phyloP scores from a whole-genome alignment of 176 grass and related monocot species.

The Thinopyrum elongatum region DNA sequence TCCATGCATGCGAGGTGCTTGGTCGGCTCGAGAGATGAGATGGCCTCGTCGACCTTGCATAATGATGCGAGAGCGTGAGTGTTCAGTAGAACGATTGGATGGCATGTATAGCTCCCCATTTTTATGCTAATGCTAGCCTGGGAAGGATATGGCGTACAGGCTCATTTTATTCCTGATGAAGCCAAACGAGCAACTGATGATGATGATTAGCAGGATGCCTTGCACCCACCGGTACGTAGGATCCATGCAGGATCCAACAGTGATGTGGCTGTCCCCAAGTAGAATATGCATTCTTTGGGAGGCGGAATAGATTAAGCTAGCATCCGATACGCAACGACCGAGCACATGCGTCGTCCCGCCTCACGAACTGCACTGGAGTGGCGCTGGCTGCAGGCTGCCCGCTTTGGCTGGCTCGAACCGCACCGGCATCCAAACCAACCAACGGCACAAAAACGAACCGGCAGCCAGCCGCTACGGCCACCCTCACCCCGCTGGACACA shows the following conservation, averaged over 20 bases:
- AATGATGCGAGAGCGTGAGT: too few species aligned
- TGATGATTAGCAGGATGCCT: background rate
- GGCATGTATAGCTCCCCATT: background rate
- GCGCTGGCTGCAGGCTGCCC: background rate
- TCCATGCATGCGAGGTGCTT: too few species aligned
- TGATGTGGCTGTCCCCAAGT: background rate
- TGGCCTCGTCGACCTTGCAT: too few species aligned
- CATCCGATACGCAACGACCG: conserved; percentile 11
- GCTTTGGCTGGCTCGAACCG: background rate
- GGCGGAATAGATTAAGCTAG: background rate
- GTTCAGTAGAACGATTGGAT: background rate
- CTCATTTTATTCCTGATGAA: background rate
- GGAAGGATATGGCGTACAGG: background rate
- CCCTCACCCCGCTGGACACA: too few species aligned
- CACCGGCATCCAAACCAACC: too few species aligned
- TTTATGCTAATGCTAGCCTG: background rate
- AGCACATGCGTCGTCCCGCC: background rate
- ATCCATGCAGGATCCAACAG: background rate
- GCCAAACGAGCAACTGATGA: background rate
- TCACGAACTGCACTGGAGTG: background rate
- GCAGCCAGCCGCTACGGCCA: background rate
- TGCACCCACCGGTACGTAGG: background rate
- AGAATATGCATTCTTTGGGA: background rate
- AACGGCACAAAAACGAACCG: too few species aligned
- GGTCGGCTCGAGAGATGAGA: too few species aligned